Conservation (phyloP, 2,329 filamentous ascomycete genomes). For the Colletotrichum theobromicola region DNA sequence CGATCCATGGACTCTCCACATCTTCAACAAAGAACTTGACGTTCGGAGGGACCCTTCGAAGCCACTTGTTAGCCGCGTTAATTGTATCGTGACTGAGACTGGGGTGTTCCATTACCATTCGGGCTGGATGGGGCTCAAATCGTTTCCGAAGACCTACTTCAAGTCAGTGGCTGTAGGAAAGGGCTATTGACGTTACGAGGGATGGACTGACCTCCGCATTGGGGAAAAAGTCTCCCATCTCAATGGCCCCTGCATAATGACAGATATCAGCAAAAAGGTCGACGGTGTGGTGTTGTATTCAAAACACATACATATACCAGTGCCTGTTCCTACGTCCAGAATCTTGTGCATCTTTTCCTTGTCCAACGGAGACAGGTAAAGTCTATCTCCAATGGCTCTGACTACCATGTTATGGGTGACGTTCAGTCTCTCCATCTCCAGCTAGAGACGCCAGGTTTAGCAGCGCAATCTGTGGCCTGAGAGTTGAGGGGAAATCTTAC, state of each 20-base stretch:
- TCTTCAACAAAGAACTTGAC: conserved; percentile 43
- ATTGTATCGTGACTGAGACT: rapidly evolving
- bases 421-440: not conserved
- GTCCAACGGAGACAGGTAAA: not conserved
- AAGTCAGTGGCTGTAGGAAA: no score
- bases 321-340: conserved; percentile 65
- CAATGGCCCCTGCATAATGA: conserved; percentile 41
- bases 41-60: conserved; percentile 33
- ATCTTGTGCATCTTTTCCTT: conserved; percentile 36
- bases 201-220: not conserved
- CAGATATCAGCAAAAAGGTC: not conserved
- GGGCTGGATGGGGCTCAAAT: conserved; percentile 35
- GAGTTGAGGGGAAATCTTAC: not conserved
- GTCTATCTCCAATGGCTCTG: not conserved
- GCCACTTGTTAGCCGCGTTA: not conserved
- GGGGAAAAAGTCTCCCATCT: conserved; percentile 28
- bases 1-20: conserved; percentile 31
- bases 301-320: conserved; percentile 34
- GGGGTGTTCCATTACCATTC: conserved; percentile 24
- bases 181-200: not conserved
- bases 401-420: not conserved
- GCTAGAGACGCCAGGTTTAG: not conserved
- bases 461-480: not conserved
- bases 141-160: conserved; percentile 37
- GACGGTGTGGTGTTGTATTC: rapidly evolving